These are phyloP conservation scores for Daedalea quercina DNA, from an alignment of 768 basidiomycete genomes.

Conservation along the genomic window DNA sequence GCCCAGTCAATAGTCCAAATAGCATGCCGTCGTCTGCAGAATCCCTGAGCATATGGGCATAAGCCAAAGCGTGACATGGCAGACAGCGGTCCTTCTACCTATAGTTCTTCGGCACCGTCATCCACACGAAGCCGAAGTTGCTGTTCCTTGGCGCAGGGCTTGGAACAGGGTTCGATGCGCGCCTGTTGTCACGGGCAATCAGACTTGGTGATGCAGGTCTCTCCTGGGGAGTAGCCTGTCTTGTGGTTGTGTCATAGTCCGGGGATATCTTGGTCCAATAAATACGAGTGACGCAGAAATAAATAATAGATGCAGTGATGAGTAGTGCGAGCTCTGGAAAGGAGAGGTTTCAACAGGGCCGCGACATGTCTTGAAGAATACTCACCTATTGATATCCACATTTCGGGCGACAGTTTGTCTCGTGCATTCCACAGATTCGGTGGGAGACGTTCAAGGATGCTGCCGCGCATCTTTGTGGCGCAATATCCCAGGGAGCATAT, in stretches of 20 bases:
- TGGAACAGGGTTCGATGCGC: constrained; percentile 17
- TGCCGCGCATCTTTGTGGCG: constrained; percentile 37
- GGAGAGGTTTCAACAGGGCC: constrained; percentile 1
- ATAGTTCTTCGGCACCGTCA: constrained; percentile 87
- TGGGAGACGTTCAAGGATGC: constrained; percentile 22
- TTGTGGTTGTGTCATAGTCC: constrained; percentile 6
- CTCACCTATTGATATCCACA: constrained; percentile 46
- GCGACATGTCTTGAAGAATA: not conserved
- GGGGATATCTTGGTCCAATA: constrained; percentile 28
- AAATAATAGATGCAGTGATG: constrained; percentile 46
- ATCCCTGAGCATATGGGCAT: constrained; percentile 39
- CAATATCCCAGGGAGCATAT: constrained; percentile 56
- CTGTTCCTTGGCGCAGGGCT: constrained; percentile 31
- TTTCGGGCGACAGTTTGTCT: constrained; percentile 26
- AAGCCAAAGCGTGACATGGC: not conserved
- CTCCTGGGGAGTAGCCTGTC: constrained; percentile 7
- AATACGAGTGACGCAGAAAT: constrained; percentile 57
- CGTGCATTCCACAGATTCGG: constrained; percentile 26
- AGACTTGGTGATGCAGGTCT: constrained; percentile 35
- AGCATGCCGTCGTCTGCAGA: constrained; percentile 81
- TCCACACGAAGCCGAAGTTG: constrained; percentile 74
- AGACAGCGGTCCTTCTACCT: constrained; percentile 36
- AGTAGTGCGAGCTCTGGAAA: constrained; percentile 52
- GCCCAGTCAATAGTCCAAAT: constrained; percentile 79
- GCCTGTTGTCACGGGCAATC: constrained; percentile 44